These are phyloP conservation scores for Rugonectria rugulosa DNA, from an alignment of 2,329 filamentous ascomycete species.

Conservation along the genomic window DNA sequence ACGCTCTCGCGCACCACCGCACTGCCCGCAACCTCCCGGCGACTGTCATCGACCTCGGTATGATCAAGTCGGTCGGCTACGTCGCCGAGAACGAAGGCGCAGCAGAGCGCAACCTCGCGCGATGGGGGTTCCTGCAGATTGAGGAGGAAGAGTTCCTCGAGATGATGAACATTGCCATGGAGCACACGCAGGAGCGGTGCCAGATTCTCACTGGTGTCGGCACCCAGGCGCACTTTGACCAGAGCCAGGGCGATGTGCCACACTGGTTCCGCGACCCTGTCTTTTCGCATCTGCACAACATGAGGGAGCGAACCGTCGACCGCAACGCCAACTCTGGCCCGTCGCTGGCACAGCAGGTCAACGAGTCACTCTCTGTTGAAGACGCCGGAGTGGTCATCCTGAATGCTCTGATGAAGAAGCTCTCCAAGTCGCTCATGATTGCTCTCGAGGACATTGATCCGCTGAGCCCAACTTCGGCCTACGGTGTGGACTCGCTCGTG, in stretches of 20 bases:
- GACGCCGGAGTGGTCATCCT: neutral
- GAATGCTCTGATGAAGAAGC: slow-evolving; percentile 6
- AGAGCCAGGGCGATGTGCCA: slow-evolving; percentile 10
- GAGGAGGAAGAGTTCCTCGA: slow-evolving; percentile 8
- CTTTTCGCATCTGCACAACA: slow-evolving; percentile 14
- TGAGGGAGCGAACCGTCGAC: slow-evolving; percentile 2
- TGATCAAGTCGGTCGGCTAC: slow-evolving; percentile 7
- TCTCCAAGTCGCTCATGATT: slow-evolving; percentile 14
- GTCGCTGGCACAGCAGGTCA: slow-evolving; percentile 6
- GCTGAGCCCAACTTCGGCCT: slow-evolving; percentile 1
- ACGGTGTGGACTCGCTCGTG: slow-evolving; percentile 11
- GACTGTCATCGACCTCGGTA: slow-evolving; percentile 2
- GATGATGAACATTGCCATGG: slow-evolving; percentile 13
- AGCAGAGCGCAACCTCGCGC: slow-evolving; percentile 7
- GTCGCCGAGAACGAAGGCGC: slow-evolving; percentile 9
- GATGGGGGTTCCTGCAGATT: slow-evolving; percentile 14
- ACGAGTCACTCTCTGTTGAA: slow-evolving; percentile 1
- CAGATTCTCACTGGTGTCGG: slow-evolving; percentile 12
- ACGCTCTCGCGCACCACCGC: slow-evolving; percentile 4
- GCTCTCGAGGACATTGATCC: slow-evolving; percentile 10
- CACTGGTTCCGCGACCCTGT: slow-evolving; percentile 15
- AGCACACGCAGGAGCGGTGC: neutral
- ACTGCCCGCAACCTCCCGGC: neutral
- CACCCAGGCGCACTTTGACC: slow-evolving; percentile 14
- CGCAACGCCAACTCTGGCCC: slow-evolving; percentile 3